Evolutionary conservation across 2,329 filamentous ascomycete species (phyloP).

Genomic region (Fusarium compactum): DNA sequence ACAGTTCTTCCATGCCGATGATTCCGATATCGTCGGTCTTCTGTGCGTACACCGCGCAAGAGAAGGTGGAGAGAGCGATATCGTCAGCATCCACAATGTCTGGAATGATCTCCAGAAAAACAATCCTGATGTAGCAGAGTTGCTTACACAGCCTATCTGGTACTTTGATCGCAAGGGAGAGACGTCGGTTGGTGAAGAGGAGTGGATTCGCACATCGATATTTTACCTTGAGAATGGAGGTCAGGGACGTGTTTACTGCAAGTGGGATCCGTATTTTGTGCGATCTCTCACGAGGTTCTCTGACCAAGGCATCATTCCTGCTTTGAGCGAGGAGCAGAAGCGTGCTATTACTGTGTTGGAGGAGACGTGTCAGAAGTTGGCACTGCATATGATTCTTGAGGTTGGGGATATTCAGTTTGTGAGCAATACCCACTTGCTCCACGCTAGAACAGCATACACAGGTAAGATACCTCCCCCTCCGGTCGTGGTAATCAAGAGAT

Average conservation of each 20-base stretch:
- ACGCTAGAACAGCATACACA: conserved; percentile 84
- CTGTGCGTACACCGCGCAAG: conserved; percentile 82
- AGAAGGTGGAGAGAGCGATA: conserved; percentile 86
- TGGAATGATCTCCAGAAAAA: conserved; percentile 84
- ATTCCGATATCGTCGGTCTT: conserved; percentile 84
- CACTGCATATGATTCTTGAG: conserved; percentile 87
- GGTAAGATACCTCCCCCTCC: conserved; percentile 17
- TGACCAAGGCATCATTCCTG: conserved; percentile 77
- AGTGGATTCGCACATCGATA: conserved; percentile 78
- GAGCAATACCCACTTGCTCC: conserved; percentile 82
- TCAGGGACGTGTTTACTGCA: conserved; percentile 67
- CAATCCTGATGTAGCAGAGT: conserved; percentile 81
- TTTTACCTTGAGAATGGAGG: conserved; percentile 80
- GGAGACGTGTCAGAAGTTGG: conserved; percentile 76
- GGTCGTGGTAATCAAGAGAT: accelerated
- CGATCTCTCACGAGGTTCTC: conserved; percentile 80
- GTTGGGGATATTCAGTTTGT: conserved; percentile 91
- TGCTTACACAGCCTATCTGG: conserved; percentile 83
- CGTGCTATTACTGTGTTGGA: conserved; percentile 74
- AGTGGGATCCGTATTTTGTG: conserved; percentile 93
- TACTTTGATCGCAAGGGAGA: conserved; percentile 95
- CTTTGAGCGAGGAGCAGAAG: conserved; percentile 75
- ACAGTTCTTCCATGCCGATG: conserved; percentile 73
- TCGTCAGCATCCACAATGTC: conserved; percentile 81
- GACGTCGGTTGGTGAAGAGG: conserved; percentile 77